Evolutionary conservation across 257 asterid species (phyloP).

Genomic region (Capsicum pubescens): DNA sequence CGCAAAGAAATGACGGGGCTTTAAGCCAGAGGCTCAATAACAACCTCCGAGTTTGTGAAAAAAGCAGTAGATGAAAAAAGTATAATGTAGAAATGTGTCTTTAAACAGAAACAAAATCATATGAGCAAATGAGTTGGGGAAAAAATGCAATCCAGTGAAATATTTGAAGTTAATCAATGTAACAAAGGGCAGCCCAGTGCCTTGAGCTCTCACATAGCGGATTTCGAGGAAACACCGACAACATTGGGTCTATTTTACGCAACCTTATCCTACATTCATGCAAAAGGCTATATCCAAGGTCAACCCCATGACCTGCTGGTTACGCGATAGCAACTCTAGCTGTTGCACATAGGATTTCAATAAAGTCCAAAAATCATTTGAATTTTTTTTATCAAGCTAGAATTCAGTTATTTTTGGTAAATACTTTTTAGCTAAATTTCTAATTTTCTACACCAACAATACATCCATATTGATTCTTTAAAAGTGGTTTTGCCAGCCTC

Average conservation of each 20-base stretch:
- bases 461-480: neutral
- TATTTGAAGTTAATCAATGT: neutral
- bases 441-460: neutral
- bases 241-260: neutral
- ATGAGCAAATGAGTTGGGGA: neutral
- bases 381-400: neutral
- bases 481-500: neutral
- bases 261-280: neutral
- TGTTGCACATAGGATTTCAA: neutral
- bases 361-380: neutral
- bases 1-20: neutral
- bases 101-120: neutral
- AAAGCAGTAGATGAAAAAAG: neutral
- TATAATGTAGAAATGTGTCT: neutral
- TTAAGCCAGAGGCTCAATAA: neutral
- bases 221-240: neutral
- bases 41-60: neutral
- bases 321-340: neutral
- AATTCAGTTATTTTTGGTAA: neutral
- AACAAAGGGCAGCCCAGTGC: neutral
- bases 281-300: neutral
- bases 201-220: neutral
- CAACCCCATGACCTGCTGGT: neutral
- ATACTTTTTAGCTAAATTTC: neutral
- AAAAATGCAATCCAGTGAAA: neutral